Evolutionary conservation across 2,329 filamentous ascomycete genomes (phyloP), one percentile per base, ranked within the genome.

Genomic region (Corynespora cassiicola): DNA sequence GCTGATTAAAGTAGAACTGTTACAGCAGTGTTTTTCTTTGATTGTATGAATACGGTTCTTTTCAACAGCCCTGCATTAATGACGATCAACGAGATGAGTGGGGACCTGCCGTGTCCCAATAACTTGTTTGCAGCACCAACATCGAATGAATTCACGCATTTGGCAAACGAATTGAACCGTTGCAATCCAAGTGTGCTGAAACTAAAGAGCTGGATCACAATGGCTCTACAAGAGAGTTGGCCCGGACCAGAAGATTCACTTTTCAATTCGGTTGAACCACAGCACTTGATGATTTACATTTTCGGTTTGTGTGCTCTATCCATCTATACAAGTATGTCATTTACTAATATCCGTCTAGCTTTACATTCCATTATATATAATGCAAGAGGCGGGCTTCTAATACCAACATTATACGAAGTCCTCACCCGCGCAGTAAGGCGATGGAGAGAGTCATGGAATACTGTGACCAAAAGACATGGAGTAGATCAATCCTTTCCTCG

Each of bases 401-500:
- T 42, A 9, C 11, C 29, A 5, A 36, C 37, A 6, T 35, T 39
- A 5, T 16, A 39, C 3, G 1, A 24, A 3, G 7, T 30, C n/a
- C 31, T 56, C 6, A 8, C 21, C 5, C 47, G 47, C n/a, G 50
- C 47, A 3, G 33, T 28, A 5, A 14, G 22, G 6, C 47, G 52
- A 3, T 56, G 52, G 52, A 56, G 50, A 40, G 32, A 41, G 7
- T 22, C 52, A 5, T 47, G 50, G 44, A 21, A 54, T 15, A 4
- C 9, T 9, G 22, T 42, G 7, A 15, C 39, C 3, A 10, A 35
- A 8, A 31, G 16, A 21, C 30, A 22, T 6, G 25, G 16, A 3
- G 3, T n/a, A 7, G 17, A 33, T 6, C n/a, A 38, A 18, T 9
- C 21, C 9, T 20, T n/a, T 5, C 22, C 23, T 8, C 10, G 47